Base-by-base conservation (phyloP, 2,329 filamentous ascomycete species). In the Epichloe typhina region DNA sequence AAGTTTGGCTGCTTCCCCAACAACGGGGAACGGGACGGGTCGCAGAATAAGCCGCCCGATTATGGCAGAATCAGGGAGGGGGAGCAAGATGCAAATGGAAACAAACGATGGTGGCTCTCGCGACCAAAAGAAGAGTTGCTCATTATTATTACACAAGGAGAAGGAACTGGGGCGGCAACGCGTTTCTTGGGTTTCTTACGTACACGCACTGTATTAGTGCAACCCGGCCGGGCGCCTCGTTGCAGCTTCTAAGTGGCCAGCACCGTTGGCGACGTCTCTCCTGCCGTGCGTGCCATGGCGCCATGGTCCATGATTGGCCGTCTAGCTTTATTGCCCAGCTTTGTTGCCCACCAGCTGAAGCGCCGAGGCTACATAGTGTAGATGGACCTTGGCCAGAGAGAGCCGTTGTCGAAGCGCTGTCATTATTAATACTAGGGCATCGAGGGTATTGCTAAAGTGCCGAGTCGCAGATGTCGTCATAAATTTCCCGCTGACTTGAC, bases 21-120 rank as follows among this genome's bases (percentile, higher is more conserved):
- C 26, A 2, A 45, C 8, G n/a, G 19, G n/a, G 19, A 2, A 45
- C 8, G 26, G 43, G 52, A 38, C 40, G 47, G 42, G 54, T 57
- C 54, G 56, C 56, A 57, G 56, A 56, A 53, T n/a, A 48, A 55
- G 58, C 57, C 54, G 57, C 56, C 50, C 26, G 4, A 31, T 4
- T 31, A 9, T 11, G 1, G 26, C 8, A 31, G 26, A 11, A 9
- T 31, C 9, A 31, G 8, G 26, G 26, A 31, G 26, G 26, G 26
- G 26, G 8, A 31, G 9, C 26, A 31, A 31, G 23, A 31, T n/a
- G 41, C 21, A 8, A 31, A 31, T 26, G 21, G n/a, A 43, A 47
- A 40, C 38, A 47, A 1, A 38, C 15, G 21, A n/a, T 36, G 45
- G 19, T 36, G 44, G 19, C 45, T 46, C 17, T 15, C 21, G 12